phyloP scores from a whole-genome alignment of 495 filamentous ascomycete genomes.

The Penicillium paradoxum region DNA sequence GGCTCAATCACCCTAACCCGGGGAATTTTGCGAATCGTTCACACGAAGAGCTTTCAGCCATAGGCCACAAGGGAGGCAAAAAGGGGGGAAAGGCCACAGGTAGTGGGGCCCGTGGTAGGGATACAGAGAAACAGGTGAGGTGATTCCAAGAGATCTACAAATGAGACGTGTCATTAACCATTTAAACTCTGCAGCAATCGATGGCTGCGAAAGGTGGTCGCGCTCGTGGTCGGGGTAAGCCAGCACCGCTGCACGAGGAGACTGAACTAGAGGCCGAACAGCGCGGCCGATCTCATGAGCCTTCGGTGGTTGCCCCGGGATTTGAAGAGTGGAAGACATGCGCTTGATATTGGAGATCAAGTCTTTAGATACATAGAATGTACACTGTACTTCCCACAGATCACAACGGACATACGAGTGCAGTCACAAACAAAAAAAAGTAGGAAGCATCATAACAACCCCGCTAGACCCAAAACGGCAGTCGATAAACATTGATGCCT shows the following conservation, averaged over 20 bases:
- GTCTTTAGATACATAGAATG: no score
- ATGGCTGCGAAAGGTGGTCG: slow-evolving; percentile 53
- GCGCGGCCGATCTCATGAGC: slow-evolving; percentile 10
- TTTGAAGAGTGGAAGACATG: slow-evolving; percentile 24
- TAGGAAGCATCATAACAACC: not conserved
- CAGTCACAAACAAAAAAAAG: not conserved
- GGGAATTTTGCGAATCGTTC: slow-evolving; percentile 47
- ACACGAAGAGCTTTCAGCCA: slow-evolving; percentile 1
- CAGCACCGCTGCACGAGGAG: slow-evolving; percentile 6
- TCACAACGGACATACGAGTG: no score
- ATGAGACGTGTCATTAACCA: not conserved
- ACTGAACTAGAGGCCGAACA: slow-evolving; percentile 2
- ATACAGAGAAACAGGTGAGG: slow-evolving; percentile 46
- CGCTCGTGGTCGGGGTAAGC: slow-evolving; percentile 30
- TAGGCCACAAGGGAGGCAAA: slow-evolving; percentile 36
- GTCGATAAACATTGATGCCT: slow-evolving; percentile 25
- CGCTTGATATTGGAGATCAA: not conserved
- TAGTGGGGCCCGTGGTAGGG: slow-evolving; percentile 30
- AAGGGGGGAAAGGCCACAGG: slow-evolving; percentile 26
- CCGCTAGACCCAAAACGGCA: slow-evolving; percentile 21
- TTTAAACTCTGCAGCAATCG: slow-evolving; percentile 24
- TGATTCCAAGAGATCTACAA: not conserved
- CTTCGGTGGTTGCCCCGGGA: slow-evolving; percentile 19
- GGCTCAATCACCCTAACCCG: slow-evolving; percentile 45
- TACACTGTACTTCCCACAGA: no score